Conservation (phyloP, 2,329 filamentous ascomycete species). For the Macroventuria anomochaeta region DNA sequence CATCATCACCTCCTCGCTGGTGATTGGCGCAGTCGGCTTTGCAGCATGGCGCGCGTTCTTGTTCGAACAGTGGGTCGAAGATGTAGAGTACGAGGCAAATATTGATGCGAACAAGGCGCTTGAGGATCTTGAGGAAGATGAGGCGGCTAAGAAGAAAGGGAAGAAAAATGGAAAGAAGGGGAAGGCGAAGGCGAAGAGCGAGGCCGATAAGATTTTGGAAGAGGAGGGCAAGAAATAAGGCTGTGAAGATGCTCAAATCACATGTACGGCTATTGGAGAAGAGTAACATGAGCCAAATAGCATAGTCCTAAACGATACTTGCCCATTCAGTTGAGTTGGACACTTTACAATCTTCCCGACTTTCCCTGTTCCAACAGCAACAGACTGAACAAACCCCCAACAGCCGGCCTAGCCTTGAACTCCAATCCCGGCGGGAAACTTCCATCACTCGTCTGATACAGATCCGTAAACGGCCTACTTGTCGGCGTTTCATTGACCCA, state of each 20-base stretch:
- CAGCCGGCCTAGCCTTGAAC: constrained; percentile 83
- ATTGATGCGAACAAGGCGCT: constrained; percentile 40
- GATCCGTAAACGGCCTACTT: constrained; percentile 78
- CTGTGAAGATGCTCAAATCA: too few relatives aligned
- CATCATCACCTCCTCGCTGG: not conserved
- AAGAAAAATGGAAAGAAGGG: constrained; percentile 1
- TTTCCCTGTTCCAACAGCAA: constrained; percentile 81
- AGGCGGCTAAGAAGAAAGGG: not conserved
- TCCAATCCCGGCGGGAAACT: constrained; percentile 75
- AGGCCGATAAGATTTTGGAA: constrained; percentile 4
- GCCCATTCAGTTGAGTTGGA: too few relatives aligned
- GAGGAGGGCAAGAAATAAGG: constrained; percentile 19
- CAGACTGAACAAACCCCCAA: constrained; percentile 85
- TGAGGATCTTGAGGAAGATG: constrained; percentile 28
- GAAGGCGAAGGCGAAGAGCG: constrained; percentile 3
- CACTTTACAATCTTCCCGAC: constrained; percentile 55
- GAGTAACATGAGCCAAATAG: too few relatives aligned
- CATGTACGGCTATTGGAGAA: too few relatives aligned
- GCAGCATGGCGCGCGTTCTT: constrained; percentile 29
- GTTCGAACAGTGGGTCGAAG: constrained; percentile 32
- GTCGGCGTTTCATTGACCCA: constrained; percentile 85
- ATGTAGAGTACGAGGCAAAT: constrained; percentile 40
- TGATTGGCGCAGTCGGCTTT: constrained; percentile 9
- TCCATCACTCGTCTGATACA: constrained; percentile 79
- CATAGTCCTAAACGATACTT: too few relatives aligned